Percentiles rank a stretch among this genome's conserved stretches.
Conservation (phyloP, 2,329 filamentous ascomycete genomes). For the Aureobasidium mangrovei region DNA sequence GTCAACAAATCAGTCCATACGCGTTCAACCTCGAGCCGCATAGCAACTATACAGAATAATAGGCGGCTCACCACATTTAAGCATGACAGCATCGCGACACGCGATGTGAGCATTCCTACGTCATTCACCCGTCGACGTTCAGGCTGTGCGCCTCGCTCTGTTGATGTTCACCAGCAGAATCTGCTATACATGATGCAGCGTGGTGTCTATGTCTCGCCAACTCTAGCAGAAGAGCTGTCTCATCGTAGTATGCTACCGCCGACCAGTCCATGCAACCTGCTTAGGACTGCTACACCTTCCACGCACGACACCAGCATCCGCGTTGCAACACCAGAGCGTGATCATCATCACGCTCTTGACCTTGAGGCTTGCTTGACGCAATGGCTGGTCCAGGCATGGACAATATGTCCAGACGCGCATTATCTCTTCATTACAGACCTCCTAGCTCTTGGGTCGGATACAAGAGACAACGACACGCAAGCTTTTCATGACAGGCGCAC, state of each 20-base stretch:
- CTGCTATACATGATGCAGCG: not conserved
- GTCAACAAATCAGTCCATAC: not conserved
- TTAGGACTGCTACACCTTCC: not conserved
- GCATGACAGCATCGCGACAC: not conserved
- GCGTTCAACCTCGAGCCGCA: not conserved
- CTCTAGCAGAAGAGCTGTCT: not conserved
- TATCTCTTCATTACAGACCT: not conserved
- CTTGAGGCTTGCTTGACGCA: not conserved
- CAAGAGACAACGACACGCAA: not conserved
- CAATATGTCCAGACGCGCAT: constrained; percentile 5
- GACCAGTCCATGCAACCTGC: not conserved
- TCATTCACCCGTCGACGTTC: not conserved
- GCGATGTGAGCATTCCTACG: not conserved
- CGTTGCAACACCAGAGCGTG: not conserved
- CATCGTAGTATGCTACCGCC: not conserved
- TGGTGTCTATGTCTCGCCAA: not conserved
- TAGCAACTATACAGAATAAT: not conserved
- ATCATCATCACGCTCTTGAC: not conserved
- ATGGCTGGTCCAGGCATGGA: not conserved
- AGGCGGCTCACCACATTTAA: not conserved
- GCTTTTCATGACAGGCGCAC: not conserved
- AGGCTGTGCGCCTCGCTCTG: not conserved
- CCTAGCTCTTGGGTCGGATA: not conserved
- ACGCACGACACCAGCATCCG: not conserved
- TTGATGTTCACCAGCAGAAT: not conserved